These are phyloP conservation scores for Chrysoporthe puriensis DNA, from an alignment of 2,329 filamentous ascomycete genomes.

Conservation along the genomic window DNA sequence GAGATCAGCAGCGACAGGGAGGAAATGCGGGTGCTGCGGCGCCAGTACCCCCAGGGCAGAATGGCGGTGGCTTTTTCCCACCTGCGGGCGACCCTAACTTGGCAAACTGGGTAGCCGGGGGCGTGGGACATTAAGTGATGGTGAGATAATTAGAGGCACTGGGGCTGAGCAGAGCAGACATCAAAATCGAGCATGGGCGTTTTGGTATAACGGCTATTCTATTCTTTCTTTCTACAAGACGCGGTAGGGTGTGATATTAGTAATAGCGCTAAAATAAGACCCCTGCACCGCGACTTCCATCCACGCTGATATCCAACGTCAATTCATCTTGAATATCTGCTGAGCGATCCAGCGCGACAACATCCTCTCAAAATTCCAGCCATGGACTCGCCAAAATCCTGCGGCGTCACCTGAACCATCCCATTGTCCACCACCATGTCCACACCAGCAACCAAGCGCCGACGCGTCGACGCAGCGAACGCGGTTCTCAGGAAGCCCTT, in stretches of 20 bases:
- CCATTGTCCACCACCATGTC: conserved; percentile 29
- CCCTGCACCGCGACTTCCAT: conserved; percentile 17
- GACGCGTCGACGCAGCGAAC: conserved; percentile 61
- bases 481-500: conserved; percentile 71
- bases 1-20: conserved; percentile 32
- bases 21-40: conserved; percentile 17
- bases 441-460: conserved; percentile 60
- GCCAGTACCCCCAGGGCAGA: conserved; percentile 25
- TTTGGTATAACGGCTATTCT: neutral
- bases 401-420: neutral
- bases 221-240: neutral
- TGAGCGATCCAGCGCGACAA: neutral
- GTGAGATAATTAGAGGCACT: conserved; percentile 34
- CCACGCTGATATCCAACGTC: neutral
- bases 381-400: neutral
- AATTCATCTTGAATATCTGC: neutral
- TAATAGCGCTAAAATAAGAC: conserved; percentile 19
- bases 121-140: conserved; percentile 60
- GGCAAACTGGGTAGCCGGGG: conserved; percentile 65
- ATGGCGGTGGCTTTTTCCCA: conserved; percentile 44
- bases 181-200: conserved; percentile 18
- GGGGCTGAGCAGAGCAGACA: conserved; percentile 1
- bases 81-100: conserved; percentile 69
- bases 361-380: neutral
- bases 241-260: conserved; percentile 13